Conservation (phyloP, 768 basidiomycete genomes). For the Kwoniella europaea region DNA sequence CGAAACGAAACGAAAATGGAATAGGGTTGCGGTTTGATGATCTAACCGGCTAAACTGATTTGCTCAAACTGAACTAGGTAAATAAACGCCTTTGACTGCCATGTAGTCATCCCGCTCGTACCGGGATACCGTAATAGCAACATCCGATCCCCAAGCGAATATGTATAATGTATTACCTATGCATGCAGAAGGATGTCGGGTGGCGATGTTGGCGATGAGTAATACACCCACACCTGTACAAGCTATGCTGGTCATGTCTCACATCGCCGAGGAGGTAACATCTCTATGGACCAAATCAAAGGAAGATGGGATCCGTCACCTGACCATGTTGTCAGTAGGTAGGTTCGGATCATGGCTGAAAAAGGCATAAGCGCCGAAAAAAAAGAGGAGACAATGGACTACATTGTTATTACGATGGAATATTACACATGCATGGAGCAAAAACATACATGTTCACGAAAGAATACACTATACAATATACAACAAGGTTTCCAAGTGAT, state of each 20-base stretch:
- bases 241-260: background rate
- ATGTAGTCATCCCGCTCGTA: background rate
- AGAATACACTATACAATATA: background rate
- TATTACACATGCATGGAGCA: no score
- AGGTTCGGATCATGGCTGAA: background rate
- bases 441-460: no score
- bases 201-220: background rate
- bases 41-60: conserved; percentile 12
- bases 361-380: conserved; percentile 1
- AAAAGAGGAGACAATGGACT: background rate
- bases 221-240: background rate
- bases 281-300: background rate
- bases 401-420: no score
- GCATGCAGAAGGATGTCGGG: background rate
- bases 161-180: background rate
- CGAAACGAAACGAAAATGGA: background rate
- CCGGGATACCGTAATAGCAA: background rate
- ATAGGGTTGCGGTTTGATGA: background rate
- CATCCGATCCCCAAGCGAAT: background rate
- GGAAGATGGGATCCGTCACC: background rate
- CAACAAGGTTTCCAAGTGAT: background rate
- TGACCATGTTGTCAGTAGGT: background rate
- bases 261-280: conserved; percentile 5
- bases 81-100: background rate
- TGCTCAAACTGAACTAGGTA: background rate